These are phyloP conservation scores for Pythium rhizo-oryzae DNA, from an alignment of 352 stramenopile species.

Conservation along the genomic window DNA sequence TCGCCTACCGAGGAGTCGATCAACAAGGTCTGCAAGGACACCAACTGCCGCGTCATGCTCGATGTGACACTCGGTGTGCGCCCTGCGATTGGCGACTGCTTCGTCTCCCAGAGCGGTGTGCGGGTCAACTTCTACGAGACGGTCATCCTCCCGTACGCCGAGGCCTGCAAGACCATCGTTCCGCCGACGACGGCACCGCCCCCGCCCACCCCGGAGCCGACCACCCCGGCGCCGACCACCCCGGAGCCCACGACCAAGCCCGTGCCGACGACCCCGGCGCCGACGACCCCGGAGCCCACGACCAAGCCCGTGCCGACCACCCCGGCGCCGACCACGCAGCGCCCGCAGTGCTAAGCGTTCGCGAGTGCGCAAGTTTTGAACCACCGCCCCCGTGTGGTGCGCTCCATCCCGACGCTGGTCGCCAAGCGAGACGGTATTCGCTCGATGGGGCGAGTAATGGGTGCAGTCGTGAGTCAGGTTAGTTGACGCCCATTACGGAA, in stretches of 20 bases:
- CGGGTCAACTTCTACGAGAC: constrained; percentile 18
- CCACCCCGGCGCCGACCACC: constrained; percentile 1
- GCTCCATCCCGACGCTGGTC: too few relatives aligned
- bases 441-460: too few relatives aligned
- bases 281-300: background rate
- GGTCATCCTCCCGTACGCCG: constrained; percentile 3
- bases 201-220: background rate
- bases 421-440: too few relatives aligned
- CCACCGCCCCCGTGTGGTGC: background rate
- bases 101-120: background rate
- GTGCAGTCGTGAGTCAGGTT: too few relatives aligned
- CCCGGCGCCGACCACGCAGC: background rate
- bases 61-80: background rate
- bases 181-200: background rate
- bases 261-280: background rate
- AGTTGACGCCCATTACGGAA: too few relatives aligned
- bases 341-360: constrained; percentile 16
- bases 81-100: constrained; percentile 15
- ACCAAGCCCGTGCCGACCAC: constrained; percentile 7
- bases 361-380: constrained; percentile 2
- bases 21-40: constrained; percentile 2
- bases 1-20: background rate
- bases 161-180: background rate
- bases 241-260: background rate
- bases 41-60: constrained; percentile 8